phyloP scores from a whole-genome alignment of 2,329 filamentous ascomycete species.

The Arthrobotrys iridis region DNA sequence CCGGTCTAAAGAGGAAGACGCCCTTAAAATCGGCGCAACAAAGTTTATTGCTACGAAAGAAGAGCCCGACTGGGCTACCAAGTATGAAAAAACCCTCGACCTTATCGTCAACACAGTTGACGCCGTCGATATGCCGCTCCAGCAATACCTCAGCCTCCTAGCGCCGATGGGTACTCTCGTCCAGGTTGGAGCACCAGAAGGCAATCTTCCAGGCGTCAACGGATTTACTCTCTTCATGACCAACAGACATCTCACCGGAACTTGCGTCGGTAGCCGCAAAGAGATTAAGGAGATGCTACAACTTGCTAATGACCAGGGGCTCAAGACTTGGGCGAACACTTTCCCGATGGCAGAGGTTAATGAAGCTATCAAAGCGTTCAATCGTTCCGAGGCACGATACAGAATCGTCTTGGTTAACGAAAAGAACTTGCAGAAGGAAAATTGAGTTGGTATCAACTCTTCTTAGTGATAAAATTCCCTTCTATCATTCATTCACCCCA shows the following conservation, averaged over 20 bases:
- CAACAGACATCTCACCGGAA: conserved; percentile 67
- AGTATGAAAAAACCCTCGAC: conserved; percentile 67
- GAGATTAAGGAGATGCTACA: conserved; percentile 72
- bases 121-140: conserved; percentile 70
- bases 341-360: conserved; percentile 67
- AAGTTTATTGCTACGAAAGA: conserved; percentile 67
- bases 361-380: conserved; percentile 57
- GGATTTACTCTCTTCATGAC: conserved; percentile 71
- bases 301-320: conserved; percentile 69
- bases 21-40: conserved; percentile 71
- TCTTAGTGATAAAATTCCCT: not conserved
- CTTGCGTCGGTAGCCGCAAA: conserved; percentile 65
- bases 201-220: conserved; percentile 66
- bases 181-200: conserved; percentile 74
- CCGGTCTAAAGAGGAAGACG: conserved; percentile 69
- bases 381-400: conserved; percentile 61
- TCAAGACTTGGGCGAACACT: conserved; percentile 72
- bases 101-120: conserved; percentile 71
- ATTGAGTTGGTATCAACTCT: not conserved
- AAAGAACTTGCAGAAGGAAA: conserved; percentile 45
- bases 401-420: conserved; percentile 66
- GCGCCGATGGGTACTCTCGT: conserved; percentile 71
- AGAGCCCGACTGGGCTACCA: conserved; percentile 69
- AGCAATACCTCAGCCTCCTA: conserved; percentile 71
- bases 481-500: not conserved